Conservation (phyloP, 2,329 filamentous ascomycete genomes). For the Amphichorda felina region DNA sequence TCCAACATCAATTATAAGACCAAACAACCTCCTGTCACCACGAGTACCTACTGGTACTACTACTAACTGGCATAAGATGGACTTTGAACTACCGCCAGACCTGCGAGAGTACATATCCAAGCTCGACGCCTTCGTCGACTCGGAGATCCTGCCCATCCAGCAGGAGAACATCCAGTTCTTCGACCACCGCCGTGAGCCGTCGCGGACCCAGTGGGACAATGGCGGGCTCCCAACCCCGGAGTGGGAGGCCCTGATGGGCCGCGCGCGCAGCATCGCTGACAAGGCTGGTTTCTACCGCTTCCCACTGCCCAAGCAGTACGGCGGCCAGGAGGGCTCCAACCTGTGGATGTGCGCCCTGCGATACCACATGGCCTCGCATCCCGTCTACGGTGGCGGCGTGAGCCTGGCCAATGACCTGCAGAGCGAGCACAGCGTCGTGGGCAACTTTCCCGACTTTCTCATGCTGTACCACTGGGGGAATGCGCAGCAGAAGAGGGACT, state of each 20-base stretch:
- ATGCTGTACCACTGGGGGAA: constrained; percentile 7
- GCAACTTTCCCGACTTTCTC: constrained; percentile 7
- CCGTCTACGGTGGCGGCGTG: constrained; percentile 8
- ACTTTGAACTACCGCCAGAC: constrained; percentile 6
- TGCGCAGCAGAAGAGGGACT: constrained; percentile 1
- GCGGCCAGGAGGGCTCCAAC: constrained; percentile 6
- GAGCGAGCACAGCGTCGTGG: constrained; percentile 8
- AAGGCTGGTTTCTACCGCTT: constrained; percentile 7
- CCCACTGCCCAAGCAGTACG: constrained; percentile 6
- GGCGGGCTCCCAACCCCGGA: constrained; percentile 5
- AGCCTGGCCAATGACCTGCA: constrained; percentile 8
- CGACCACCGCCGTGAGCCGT: constrained; percentile 7
- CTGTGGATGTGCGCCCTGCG: constrained; percentile 8
- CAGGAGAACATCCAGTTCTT: constrained; percentile 8
- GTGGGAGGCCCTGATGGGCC: constrained; percentile 6
- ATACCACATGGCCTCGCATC: constrained; percentile 7
- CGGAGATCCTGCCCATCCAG: constrained; percentile 5
- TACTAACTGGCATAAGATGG: too few relatives aligned
- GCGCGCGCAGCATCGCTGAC: constrained; percentile 5
- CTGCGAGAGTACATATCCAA: constrained; percentile 5
- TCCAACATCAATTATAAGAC: too few relatives aligned
- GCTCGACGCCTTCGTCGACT: constrained; percentile 5
- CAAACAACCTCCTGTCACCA: too few relatives aligned
- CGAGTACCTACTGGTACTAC: too few relatives aligned
- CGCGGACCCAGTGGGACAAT: constrained; percentile 9